Evolutionary conservation across 2,329 filamentous ascomycete species (phyloP), one percentile per base, ranked within the genome.

Genomic region (Paraphoma chrysanthemicola): DNA sequence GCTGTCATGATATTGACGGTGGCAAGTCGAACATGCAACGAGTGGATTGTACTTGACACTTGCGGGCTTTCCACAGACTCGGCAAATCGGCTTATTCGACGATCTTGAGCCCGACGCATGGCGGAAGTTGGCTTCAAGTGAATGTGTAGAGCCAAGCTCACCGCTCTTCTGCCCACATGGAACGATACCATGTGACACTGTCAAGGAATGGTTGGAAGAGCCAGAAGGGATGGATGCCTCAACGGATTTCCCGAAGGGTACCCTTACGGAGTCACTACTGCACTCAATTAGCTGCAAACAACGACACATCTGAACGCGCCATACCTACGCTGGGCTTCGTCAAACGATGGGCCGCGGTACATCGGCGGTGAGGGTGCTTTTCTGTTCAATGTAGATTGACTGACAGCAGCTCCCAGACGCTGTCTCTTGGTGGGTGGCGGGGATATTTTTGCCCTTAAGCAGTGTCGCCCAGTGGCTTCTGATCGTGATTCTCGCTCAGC

Each of bases 1-100:
- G 16, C 68, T 66, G 38, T 70, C 65, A 56, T 79, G 78, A 50
- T 75, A 79, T 6, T 58, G 57, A 23, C 69, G 67, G 4, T 53
- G 52, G 57, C 78, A 79, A 4, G 60, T 60, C n/a, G 65, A 56
- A 55, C 78, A 79, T 2, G 48, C 44, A 11, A 75, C 60, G 3
- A 78, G 58, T 6, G 65, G 64, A 44, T 75, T 70, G 17, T 60
- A 66, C 18, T 60, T 65, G 6, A 52, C 62, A 16, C 66, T 59
- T 10, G 54, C 54, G 8, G 49, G 58, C 36, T 63, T 68, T 11
- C 64, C 62, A 56, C 77, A 79, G 4, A 70, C 59, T 28, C 64
- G 64, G 57, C 77, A 79, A 8, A 17, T 47, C 44, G 59, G 53
- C 45, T 63, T 57, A 23, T 39, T 43, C 16, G 61, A 44, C 30